These are phyloP conservation scores for Candida koratica DNA, from an alignment of 805 yeast species.

Conservation along the genomic window DNA sequence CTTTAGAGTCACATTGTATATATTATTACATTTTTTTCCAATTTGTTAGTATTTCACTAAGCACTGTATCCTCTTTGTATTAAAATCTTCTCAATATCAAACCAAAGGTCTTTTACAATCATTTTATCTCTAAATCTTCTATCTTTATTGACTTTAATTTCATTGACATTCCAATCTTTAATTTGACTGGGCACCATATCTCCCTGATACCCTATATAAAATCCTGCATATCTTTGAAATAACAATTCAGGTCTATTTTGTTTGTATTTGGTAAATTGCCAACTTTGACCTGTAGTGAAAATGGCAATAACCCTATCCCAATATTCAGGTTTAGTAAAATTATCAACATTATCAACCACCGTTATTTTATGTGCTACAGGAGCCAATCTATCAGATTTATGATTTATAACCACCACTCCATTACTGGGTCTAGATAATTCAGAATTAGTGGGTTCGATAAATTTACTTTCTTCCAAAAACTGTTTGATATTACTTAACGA, in stretches of 20 bases:
- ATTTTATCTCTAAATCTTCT: conserved; percentile 87
- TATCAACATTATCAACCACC: conserved; percentile 84
- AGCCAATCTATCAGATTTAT: conserved; percentile 50
- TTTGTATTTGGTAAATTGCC: conserved; percentile 92
- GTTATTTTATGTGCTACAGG: conserved; percentile 59
- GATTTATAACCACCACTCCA: conserved; percentile 48
- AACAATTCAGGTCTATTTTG: conserved; percentile 75
- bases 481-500: conserved; percentile 39
- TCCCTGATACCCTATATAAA: conserved; percentile 67
- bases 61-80: conserved; percentile 55
- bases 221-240: conserved; percentile 83
- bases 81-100: conserved; percentile 70
- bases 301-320: conserved; percentile 97
- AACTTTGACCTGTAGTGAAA: conserved; percentile 92
- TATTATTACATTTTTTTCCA: conserved; percentile 3
- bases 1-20: conserved; percentile 17
- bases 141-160: conserved; percentile 71
- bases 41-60: conserved; percentile 2
- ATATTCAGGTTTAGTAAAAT: conserved; percentile 83
- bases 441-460: conserved; percentile 45
- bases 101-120: conserved; percentile 83
- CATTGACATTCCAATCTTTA: conserved; percentile 84
- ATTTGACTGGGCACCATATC: conserved; percentile 75
- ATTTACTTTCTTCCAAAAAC: conserved; percentile 65
- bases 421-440: conserved; percentile 19